Base-by-base conservation (phyloP, 805 yeast species). In the Soucietia sequanensis region DNA sequence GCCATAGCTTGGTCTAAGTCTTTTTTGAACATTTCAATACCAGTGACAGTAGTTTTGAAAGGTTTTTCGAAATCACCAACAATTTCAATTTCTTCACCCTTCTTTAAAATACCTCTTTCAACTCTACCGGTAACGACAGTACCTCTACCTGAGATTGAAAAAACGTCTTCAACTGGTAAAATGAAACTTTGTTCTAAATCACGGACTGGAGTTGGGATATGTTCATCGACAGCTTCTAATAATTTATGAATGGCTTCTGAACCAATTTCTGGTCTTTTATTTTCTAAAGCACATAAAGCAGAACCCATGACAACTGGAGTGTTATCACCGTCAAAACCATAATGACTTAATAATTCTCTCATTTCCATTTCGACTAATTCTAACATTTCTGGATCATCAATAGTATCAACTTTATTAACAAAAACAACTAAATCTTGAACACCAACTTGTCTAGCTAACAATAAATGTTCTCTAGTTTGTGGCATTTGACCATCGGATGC, bases 401-500 rank as follows among this genome's bases (percentile, higher is more conserved):
- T 80, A 53, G 96, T 85, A 68, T 93, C 99, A 54, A 93, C 93
- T 76, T 93, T 93, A 85, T 93, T 93, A 42, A 93, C 98, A 55
- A 86, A 93, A 34, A 93, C 99, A 66, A 93, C 97, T 60, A 93
- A 79, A 71, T 89, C 80, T 73, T 91, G 95, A 50, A 93, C 96
- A 79, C 99, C 99, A 63, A 93, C 98, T 76, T 93, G 99, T 77
- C 98, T 88, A 47, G 99, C 99, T 59, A 93, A 81, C 68, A 93
- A 74, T 73, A 93, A 77, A 74, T 93, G 99, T 75, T 93, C 99
- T 76, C 98, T 87, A 52, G 99, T 93, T 76, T 93, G 99, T 61
- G 97, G 98, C 98, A 91, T 93, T 73, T 89, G 96, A 60, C 99
- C 99, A 61, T 93, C 99, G 39, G 96, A 76, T 46, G 99, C 99